phyloP scores from a whole-genome alignment of 495 filamentous ascomycete genomes.

The Penicillium mononematosum region DNA sequence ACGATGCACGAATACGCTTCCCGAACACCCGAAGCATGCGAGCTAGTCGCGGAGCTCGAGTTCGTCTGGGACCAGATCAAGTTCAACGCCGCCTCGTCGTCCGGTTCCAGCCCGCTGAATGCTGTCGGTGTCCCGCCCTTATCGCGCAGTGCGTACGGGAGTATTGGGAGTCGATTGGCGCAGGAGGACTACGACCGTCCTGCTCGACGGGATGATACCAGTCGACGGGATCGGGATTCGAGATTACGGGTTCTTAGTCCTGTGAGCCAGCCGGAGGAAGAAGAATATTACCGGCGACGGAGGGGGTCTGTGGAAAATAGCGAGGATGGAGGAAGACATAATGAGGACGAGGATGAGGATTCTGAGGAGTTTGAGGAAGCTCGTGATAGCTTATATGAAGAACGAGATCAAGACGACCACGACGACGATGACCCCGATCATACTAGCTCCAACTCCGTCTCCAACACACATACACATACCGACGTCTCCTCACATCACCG shows the following conservation, averaged over 20 bases:
- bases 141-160: conserved; percentile 36
- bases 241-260: conserved; percentile 70
- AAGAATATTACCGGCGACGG: conserved; percentile 45
- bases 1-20: conserved; percentile 94
- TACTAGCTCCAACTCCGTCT: conserved; percentile 19
- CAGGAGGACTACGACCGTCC: conserved; percentile 30
- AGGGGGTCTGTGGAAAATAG: conserved; percentile 18
- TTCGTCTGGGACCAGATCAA: conserved; percentile 99
- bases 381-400: conserved; percentile 38
- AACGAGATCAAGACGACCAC: conserved; percentile 33
- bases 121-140: conserved; percentile 37
- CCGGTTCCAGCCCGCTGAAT: conserved; percentile 49
- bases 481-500: conserved; percentile 15
- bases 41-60: conserved; percentile 89
- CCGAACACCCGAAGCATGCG: conserved; percentile 77
- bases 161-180: conserved; percentile 35
- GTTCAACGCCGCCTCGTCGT: conserved; percentile 67
- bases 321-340: conserved; percentile 32
- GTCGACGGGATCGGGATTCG: conserved; percentile 25
- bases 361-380: conserved; percentile 44
- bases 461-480: conserved; percentile 16
- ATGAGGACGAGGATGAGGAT: conserved; percentile 32
- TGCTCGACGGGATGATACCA: conserved; percentile 5
- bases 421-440: conserved; percentile 15
- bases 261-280: conserved; percentile 75